phyloP scores from a whole-genome alignment of 805 yeast genomes.

The Starmera dryadoides region DNA sequence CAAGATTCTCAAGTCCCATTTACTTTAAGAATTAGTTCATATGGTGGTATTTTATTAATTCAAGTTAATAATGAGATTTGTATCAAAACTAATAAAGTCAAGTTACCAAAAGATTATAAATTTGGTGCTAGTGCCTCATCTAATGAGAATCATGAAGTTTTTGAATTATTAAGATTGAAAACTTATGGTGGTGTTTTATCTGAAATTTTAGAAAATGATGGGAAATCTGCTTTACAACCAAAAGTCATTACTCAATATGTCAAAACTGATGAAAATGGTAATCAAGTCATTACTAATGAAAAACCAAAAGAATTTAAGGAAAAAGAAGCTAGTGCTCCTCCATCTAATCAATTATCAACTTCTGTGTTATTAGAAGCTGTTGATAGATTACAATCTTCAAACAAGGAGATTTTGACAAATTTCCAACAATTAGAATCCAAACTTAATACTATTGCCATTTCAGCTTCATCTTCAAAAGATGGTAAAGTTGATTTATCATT shows the following conservation, averaged over 20 bases:
- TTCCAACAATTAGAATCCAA: conserved; percentile 11
- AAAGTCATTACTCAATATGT: conserved; percentile 35
- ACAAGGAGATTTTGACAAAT: conserved; percentile 9
- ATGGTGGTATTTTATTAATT: conserved; percentile 45
- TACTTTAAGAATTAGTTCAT: conserved; percentile 59
- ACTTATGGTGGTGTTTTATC: conserved; percentile 45
- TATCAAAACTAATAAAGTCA: conserved; percentile 52
- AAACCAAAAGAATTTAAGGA: conserved; percentile 18
- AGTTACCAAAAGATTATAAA: conserved; percentile 34
- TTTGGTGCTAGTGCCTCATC: conserved; percentile 50
- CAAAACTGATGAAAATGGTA: conserved; percentile 25
- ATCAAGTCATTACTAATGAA: conserved; percentile 17
- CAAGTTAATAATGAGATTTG: conserved; percentile 68
- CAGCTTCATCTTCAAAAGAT: background rate
- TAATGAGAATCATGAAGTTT: conserved; percentile 42
- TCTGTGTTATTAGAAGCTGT: conserved; percentile 4
- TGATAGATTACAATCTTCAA: conserved; percentile 11
- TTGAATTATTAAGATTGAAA: conserved; percentile 56
- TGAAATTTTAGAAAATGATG: conserved; percentile 54
- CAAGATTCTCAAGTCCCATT: conserved; percentile 67
- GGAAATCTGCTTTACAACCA: conserved; percentile 36
- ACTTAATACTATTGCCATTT: conserved; percentile 4
- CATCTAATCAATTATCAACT: conserved; percentile 14
- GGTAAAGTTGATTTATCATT: conserved; percentile 13
- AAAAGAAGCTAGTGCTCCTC: conserved; percentile 15